Evolutionary conservation across 176 grass and related monocot species (phyloP).

Genomic region (Pontederia paniculata): DNA sequence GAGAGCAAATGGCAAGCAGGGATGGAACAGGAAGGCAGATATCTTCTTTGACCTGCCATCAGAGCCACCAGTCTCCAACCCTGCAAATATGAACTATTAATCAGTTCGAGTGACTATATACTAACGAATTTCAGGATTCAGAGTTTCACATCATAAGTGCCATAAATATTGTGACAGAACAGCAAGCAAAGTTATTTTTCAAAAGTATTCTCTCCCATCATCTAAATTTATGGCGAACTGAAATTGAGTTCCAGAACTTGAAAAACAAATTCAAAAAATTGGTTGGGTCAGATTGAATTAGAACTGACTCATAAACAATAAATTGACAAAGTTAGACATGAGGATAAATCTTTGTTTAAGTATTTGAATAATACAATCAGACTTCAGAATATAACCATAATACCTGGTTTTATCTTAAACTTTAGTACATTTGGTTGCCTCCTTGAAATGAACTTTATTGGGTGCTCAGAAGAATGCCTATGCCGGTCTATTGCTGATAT

Average conservation of each 20-base stretch:
- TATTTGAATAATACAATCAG: background rate
- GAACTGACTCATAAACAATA: background rate
- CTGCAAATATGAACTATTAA: slow-evolving; percentile 24
- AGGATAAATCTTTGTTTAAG: slow-evolving; percentile 11
- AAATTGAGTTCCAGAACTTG: no score
- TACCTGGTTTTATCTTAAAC: slow-evolving; percentile 99
- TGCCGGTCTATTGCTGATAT: slow-evolving; percentile 81
- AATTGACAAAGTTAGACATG: background rate
- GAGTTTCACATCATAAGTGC: background rate
- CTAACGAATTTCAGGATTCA: background rate
- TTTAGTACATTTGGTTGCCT: slow-evolving; percentile 73
- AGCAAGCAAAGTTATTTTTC: no score
- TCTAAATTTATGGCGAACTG: no score
- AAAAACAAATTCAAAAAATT: no score
- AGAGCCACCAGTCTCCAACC: slow-evolving; percentile 40
- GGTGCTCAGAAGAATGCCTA: slow-evolving; percentile 80
- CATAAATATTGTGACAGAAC: background rate
- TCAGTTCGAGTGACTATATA: background rate
- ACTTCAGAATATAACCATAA: background rate
- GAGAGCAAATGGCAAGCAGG: slow-evolving; percentile 66
- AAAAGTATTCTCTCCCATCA: no score
- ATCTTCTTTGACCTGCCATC: slow-evolving; percentile 57
- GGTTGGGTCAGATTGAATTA: no score
- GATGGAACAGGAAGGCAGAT: slow-evolving; percentile 76
- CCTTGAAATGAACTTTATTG: slow-evolving; percentile 93